A percentile compares a stretch with the other conserved stretches of the same genome.
phyloP scores from a whole-genome alignment of 257 asterid species.

The Anisodus tanguticus region DNA sequence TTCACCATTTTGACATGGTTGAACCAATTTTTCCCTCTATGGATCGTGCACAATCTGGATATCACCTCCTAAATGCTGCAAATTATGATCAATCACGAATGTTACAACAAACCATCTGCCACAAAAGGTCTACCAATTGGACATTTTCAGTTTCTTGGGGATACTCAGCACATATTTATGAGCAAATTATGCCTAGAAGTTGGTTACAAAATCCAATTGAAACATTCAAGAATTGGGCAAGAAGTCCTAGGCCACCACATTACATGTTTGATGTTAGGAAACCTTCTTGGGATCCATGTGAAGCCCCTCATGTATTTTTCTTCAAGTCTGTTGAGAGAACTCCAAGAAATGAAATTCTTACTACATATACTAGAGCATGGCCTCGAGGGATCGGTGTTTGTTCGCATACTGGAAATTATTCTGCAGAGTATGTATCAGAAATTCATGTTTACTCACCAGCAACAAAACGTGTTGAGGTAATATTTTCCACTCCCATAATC shows the following conservation, averaged over 20 bases:
- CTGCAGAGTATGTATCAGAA: constrained; percentile 35
- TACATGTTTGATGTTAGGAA: constrained; percentile 53
- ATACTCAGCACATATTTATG: constrained; percentile 59
- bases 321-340: constrained; percentile 35
- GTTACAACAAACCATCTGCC: constrained; percentile 65
- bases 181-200: constrained; percentile 55
- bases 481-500: background rate
- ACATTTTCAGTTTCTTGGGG: constrained; percentile 71
- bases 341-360: constrained; percentile 29
- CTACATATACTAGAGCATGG: constrained; percentile 44
- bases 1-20: constrained; percentile 63
- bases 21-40: constrained; percentile 57
- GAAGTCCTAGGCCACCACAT: constrained; percentile 29
- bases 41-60: constrained; percentile 51
- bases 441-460: constrained; percentile 35
- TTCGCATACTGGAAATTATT: constrained; percentile 19
- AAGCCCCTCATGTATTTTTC: constrained; percentile 62
- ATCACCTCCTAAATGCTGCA: constrained; percentile 62
- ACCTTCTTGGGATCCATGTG: constrained; percentile 49
- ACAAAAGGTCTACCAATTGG: constrained; percentile 48
- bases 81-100: constrained; percentile 53
- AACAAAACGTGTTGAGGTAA: constrained; percentile 35
- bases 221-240: constrained; percentile 54
- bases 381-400: constrained; percentile 42
- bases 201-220: constrained; percentile 53